Evolutionary conservation across 116 monocot species (phyloP).

Genomic region (Trichopus zeylanicus): DNA sequence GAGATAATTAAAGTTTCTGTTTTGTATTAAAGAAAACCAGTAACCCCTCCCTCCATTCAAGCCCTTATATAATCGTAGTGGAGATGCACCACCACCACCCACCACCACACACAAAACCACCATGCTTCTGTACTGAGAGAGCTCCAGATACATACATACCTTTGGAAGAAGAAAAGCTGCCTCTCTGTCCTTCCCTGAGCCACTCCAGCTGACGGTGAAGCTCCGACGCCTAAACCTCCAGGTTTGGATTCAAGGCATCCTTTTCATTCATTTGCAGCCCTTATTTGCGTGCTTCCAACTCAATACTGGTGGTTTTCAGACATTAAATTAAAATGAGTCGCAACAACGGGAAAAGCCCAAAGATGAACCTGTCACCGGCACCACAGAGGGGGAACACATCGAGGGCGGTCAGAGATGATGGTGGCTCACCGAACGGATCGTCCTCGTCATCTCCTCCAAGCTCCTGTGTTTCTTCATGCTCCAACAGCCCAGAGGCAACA

Average conservation of each 20-base stretch:
- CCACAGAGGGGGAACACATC: constrained; percentile 30
- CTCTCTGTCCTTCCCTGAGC: background rate
- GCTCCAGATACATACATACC: background rate
- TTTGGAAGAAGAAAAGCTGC: background rate
- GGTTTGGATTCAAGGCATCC: background rate
- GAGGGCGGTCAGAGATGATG: constrained; percentile 7
- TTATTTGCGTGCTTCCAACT: background rate
- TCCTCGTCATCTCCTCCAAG: constrained; percentile 50
- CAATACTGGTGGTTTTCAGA: background rate
- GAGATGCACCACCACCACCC: constrained; percentile 5
- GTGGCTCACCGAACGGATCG: constrained; percentile 8
- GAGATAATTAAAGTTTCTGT: background rate
- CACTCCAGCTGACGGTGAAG: background rate
- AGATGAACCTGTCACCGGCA: constrained; percentile 27
- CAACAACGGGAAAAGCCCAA: constrained; percentile 54
- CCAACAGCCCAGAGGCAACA: constrained; percentile 71
- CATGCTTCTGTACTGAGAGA: background rate
- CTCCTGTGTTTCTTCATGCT: constrained; percentile 68
- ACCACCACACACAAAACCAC: background rate
- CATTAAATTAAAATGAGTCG: constrained; percentile 37
- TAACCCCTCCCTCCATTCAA: constrained; percentile 7
- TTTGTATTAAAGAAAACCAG: background rate
- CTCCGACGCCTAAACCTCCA: background rate
- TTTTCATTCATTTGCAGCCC: background rate
- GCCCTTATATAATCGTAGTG: constrained; percentile 22